A percentile compares a stretch with the other conserved stretches of the same genome.
Evolutionary conservation across 441 rosid species (phyloP).

Genomic region (Melastoma candidum): DNA sequence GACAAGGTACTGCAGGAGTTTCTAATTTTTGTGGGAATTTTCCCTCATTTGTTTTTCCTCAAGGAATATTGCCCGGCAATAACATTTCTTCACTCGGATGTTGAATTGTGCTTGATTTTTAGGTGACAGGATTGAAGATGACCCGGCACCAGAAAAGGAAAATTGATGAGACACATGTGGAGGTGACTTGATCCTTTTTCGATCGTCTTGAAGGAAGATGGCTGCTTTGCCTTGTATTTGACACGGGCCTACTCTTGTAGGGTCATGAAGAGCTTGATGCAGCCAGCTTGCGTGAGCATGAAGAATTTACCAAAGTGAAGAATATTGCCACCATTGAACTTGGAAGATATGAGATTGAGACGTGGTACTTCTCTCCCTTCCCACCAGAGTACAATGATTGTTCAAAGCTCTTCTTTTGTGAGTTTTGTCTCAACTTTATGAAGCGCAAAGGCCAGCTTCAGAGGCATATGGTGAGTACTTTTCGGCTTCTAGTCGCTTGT

Average conservation of each 20-base stretch:
- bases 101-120: background rate
- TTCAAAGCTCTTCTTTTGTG: slow-evolving; percentile 95
- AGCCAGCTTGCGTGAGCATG: slow-evolving; percentile 98
- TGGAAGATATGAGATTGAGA: slow-evolving; percentile 98
- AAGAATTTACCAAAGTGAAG: slow-evolving; percentile 97
- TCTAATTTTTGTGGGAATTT: background rate
- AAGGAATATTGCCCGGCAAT: no score
- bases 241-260: slow-evolving; percentile 15
- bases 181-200: slow-evolving; percentile 29
- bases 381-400: slow-evolving; percentile 97
- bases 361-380: slow-evolving; percentile 99
- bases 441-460: slow-evolving; percentile 99
- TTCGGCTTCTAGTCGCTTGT: background rate
- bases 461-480: slow-evolving; percentile 87
- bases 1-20: slow-evolving; percentile 59
- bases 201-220: no score
- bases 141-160: slow-evolving; percentile 97
- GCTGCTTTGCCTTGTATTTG: no score
- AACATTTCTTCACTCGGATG: background rate
- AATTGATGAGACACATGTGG: slow-evolving; percentile 98
- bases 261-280: slow-evolving; percentile 99
- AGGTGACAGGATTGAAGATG: slow-evolving; percentile 99
- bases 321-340: slow-evolving; percentile 97
- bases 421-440: slow-evolving; percentile 97
- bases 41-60: no score